phyloP scores from a whole-genome alignment of 305 asterid genomes.

The Fraxinus sp. region DNA sequence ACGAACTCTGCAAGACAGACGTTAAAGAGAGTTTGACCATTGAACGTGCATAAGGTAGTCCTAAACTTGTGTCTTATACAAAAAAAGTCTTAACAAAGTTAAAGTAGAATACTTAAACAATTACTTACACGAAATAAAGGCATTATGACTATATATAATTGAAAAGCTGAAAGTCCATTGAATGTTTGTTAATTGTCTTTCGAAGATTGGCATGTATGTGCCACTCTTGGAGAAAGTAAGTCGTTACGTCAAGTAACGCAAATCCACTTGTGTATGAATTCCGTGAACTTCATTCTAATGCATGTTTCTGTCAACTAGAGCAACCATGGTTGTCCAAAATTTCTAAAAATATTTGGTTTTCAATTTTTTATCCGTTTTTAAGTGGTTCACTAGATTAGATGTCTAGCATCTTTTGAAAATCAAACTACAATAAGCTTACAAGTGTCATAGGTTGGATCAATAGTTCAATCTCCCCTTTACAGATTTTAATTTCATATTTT shows the following conservation, averaged over 20 bases:
- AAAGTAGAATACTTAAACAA: neutral
- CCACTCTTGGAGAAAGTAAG: neutral
- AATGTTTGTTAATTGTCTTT: neutral
- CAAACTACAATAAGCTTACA: neutral
- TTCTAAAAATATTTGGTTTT: neutral
- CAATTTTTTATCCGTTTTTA: neutral
- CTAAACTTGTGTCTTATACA: neutral
- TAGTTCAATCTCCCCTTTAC: neutral
- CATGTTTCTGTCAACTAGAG: neutral
- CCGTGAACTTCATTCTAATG: neutral
- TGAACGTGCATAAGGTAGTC: neutral
- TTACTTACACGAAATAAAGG: neutral
- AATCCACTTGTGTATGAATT: neutral
- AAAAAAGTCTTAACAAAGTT: neutral
- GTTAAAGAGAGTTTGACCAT: neutral
- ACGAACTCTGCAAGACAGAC: neutral
- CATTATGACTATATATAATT: neutral
- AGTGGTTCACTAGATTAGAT: neutral
- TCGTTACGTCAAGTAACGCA: neutral
- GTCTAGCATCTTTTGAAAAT: neutral
- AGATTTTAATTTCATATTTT: neutral
- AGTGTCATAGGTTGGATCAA: neutral
- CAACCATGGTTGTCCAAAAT: neutral
- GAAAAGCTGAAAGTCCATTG: neutral
- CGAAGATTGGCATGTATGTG: too few species aligned